These are phyloP conservation scores for Sphagnum tenellum DNA, from an alignment of 225 moss, liverwort and hornwort species.

Conservation along the genomic window DNA sequence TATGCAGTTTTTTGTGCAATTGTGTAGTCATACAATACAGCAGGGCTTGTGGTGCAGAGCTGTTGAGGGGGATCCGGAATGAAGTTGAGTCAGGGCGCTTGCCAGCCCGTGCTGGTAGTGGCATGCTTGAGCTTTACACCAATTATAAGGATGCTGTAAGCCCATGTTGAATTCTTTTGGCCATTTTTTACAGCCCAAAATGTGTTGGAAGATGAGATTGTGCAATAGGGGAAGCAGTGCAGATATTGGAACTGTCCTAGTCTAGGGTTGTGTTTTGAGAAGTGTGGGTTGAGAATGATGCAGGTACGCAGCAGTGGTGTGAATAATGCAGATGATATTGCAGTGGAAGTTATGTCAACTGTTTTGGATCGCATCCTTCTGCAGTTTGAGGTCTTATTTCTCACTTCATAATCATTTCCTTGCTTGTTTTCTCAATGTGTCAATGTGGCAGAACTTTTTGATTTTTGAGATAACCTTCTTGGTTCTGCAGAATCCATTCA, in stretches of 20 bases:
- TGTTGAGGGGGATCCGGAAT: constrained; percentile 52
- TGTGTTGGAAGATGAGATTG: no score
- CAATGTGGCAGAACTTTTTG: neutral
- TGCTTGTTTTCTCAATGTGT: neutral
- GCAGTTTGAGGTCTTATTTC: constrained; percentile 67
- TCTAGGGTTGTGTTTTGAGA: neutral
- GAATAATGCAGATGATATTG: constrained; percentile 49
- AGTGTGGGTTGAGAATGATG: constrained; percentile 1
- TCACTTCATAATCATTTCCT: neutral
- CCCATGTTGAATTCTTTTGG: neutral
- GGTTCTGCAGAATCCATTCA: constrained; percentile 63
- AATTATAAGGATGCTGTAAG: constrained; percentile 92
- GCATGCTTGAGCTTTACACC: constrained; percentile 77
- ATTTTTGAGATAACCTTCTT: neutral
- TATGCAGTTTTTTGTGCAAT: no score
- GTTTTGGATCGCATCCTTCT: constrained; percentile 78
- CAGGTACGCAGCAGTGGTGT: constrained; percentile 72
- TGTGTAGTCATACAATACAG: no score
- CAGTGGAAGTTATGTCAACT: constrained; percentile 58
- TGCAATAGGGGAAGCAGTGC: no score
- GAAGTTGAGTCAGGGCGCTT: constrained; percentile 71
- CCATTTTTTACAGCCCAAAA: no score
- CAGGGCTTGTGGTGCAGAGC: constrained; percentile 35
- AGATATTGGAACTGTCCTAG: neutral
- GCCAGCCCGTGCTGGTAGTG: constrained; percentile 43